Percentiles rank a stretch among this genome's conserved stretches.
Conservation (phyloP, 345 rosid species). For the Excoecaria cochinchinensis region DNA sequence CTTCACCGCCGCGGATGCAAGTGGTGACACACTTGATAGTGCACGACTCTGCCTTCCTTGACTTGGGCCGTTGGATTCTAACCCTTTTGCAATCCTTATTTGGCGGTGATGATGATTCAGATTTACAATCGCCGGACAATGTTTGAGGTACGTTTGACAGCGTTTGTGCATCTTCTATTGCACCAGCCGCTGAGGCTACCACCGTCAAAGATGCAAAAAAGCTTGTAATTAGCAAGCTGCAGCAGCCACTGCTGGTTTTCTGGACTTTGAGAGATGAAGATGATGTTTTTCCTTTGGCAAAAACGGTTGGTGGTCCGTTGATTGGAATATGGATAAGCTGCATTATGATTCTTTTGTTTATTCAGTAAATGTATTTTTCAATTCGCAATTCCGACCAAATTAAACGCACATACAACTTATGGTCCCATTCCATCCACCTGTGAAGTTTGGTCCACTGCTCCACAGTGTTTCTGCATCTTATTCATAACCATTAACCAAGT, state of each 20-base stretch:
- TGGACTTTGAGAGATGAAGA: not conserved
- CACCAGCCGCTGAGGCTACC: slow-evolving; percentile 28
- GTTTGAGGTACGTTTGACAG: slow-evolving; percentile 72
- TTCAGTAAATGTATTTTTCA: not conserved
- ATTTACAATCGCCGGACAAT: slow-evolving; percentile 59
- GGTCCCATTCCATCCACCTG: no score
- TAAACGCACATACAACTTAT: not conserved
- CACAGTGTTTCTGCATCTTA: no score
- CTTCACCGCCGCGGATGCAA: slow-evolving; percentile 78
- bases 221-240: slow-evolving; percentile 17
- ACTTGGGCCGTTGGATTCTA: slow-evolving; percentile 79
- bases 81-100: slow-evolving; percentile 66
- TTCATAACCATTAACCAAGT: no score
- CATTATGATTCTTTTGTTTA: slow-evolving; percentile 4
- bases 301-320: not conserved
- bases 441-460: no score
- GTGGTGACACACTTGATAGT: slow-evolving; percentile 76
- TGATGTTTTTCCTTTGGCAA: not conserved
- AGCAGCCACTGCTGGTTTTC: not conserved
- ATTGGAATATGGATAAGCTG: slow-evolving; percentile 17
- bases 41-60: slow-evolving; percentile 81
- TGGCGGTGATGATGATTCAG: not conserved
- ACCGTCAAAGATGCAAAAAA: slow-evolving; percentile 40
- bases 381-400: not conserved
- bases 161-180: slow-evolving; percentile 41